Evolutionary conservation across 2,329 filamentous ascomycete species (phyloP), one percentile per base, ranked within the genome.

Genomic region (Metarhizium sp.): DNA sequence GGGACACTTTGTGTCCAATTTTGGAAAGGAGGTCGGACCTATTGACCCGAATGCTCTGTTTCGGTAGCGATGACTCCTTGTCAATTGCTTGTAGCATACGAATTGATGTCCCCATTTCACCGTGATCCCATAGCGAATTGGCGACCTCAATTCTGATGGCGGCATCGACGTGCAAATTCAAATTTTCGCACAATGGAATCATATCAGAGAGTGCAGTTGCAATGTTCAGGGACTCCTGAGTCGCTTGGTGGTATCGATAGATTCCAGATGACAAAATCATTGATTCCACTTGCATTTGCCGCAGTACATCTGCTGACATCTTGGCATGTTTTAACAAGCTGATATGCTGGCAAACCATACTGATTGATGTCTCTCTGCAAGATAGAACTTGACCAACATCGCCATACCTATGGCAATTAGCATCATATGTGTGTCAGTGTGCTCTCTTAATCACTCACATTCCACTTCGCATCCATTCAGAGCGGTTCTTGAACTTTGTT

Each of bases 121-220:
- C 91, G 66, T 96, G 88, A 59, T 95, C 90, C 92, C 94, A 99
- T 1, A 99, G 75, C 6, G 95, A 90, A 64, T 88, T 90, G 11
- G 95, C 92, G 7, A 89, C 82, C 68, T 97, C 94, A 54, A 92
- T 81, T 59, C 86, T 84, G 43, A 91, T 82, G 13, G 85, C 85
- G 13, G 85, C 88, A 64, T 91, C 87, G 48, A 96, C 82, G 56
- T 85, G 81, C 2, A 97, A 72, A 0, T 87, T 89, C n/a, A 90
- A 70, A 0, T 81, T 75, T 57, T 80, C 78, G 66, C 88, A 94
- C 3, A 84, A 75, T 6, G 76, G 67, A n/a, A 91, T 82, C 30
- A 97, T 78, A 55, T 89, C 84, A 13, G 84, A 88, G n/a, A 99
- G 77, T 30, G 87, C 85, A 2, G 92, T 94, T 13, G 91, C 88